Conservation (phyloP, 2,329 filamentous ascomycete genomes). For the Alternaria viburni region DNA sequence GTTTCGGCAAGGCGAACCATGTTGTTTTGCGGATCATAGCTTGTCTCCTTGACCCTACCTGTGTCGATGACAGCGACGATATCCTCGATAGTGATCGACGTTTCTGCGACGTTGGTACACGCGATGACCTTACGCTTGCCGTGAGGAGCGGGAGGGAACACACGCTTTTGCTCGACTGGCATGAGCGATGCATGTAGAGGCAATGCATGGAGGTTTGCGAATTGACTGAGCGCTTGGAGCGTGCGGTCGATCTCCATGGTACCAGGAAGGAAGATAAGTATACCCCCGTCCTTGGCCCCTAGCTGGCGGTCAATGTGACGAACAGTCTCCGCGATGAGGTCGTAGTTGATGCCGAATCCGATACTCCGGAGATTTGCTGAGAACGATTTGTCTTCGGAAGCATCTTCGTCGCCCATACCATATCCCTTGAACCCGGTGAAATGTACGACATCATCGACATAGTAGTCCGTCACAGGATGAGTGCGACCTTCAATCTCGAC, state of each 20-base stretch:
- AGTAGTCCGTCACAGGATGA: constrained; percentile 87
- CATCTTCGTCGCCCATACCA: constrained; percentile 58
- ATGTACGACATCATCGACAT: constrained; percentile 84
- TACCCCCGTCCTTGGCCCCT: constrained; percentile 75
- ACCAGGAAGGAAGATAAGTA: constrained; percentile 94
- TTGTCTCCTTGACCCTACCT: constrained; percentile 94
- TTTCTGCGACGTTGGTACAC: constrained; percentile 96
- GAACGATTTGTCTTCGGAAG: constrained; percentile 55
- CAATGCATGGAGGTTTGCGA: constrained; percentile 75
- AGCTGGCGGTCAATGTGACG: constrained; percentile 81
- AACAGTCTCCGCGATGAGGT: constrained; percentile 80
- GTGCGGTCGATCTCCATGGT: constrained; percentile 89
- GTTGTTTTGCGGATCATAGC: constrained; percentile 88
- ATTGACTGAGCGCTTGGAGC: constrained; percentile 69
- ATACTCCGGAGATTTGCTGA: constrained; percentile 52
- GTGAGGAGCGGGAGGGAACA: constrained; percentile 76
- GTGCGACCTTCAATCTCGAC: constrained; percentile 90
- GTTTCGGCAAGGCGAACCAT: constrained; percentile 94
- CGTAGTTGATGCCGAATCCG: constrained; percentile 87
- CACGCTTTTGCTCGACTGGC: constrained; percentile 83
- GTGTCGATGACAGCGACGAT: constrained; percentile 96
- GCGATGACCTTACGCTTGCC: constrained; percentile 92
- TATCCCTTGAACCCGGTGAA: constrained; percentile 72
- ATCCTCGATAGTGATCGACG: constrained; percentile 97
- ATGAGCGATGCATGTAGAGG: constrained; percentile 92